These are phyloP conservation scores for Colletotrichum camelliae DNA, from an alignment of 2,329 filamentous ascomycete species.

Conservation along the genomic window DNA sequence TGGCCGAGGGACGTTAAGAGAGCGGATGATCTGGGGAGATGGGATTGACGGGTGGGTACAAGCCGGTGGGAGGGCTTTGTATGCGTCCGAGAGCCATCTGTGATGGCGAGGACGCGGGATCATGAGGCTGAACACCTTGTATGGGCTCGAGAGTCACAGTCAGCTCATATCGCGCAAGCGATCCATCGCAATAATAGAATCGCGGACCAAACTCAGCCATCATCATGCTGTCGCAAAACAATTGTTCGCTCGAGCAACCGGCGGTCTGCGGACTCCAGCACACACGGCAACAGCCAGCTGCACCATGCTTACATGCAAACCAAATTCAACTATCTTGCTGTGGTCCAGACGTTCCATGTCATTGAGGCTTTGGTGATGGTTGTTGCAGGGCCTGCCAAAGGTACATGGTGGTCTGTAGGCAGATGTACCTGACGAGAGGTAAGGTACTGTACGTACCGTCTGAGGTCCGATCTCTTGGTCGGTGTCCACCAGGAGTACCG, in stretches of 20 bases:
- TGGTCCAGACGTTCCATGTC: neutral
- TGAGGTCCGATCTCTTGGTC: conserved; percentile 5
- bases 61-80: neutral
- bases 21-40: neutral
- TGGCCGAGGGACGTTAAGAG: neutral
- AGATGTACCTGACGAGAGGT: neutral
- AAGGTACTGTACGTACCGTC: conserved; percentile 20
- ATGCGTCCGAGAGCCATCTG: neutral
- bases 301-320: neutral
- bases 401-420: neutral
- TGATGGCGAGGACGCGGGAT: neutral
- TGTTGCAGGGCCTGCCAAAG: neutral
- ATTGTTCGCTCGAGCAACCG: neutral
- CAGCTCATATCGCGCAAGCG: neutral
- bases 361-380: neutral
- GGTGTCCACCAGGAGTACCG: conserved; percentile 17
- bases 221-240: neutral
- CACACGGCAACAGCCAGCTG: neutral
- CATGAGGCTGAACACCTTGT: neutral
- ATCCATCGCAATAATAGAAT: neutral
- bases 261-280: neutral
- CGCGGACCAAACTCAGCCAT: neutral
- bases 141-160: neutral
- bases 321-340: neutral
- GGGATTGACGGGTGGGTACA: neutral